A percentile compares a stretch with the other conserved stretches of the same genome.
These are phyloP conservation scores for Cyberlindnera sargentensis DNA, from an alignment of 805 yeast genomes.

Conservation along the genomic window DNA sequence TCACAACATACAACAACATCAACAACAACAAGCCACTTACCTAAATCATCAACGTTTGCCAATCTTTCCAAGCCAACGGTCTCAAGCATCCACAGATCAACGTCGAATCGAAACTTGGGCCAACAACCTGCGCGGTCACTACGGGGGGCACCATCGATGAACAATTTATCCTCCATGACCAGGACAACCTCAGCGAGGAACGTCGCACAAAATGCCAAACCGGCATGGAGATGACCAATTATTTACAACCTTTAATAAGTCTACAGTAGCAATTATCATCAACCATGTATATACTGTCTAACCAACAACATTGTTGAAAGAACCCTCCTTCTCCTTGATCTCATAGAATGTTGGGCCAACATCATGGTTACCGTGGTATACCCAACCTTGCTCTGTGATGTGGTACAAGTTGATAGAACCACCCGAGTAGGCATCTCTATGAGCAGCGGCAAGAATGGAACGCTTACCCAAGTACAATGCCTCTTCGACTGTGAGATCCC, in stretches of 20 bases:
- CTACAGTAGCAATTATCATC: no score
- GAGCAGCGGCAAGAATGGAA: constrained; percentile 94
- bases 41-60: constrained; percentile 15
- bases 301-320: constrained; percentile 70
- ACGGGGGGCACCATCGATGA: constrained; percentile 1
- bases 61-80: constrained; percentile 18
- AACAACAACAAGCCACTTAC: constrained; percentile 7
- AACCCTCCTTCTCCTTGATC: constrained; percentile 77
- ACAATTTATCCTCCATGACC: constrained; percentile 1
- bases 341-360: constrained; percentile 91
- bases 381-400: constrained; percentile 92
- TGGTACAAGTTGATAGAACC: constrained; percentile 93
- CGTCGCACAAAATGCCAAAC: constrained; percentile 6
- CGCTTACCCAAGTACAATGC: constrained; percentile 93
- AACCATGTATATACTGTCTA: not conserved
- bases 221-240: constrained; percentile 14
- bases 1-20: constrained; percentile 2
- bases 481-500: constrained; percentile 91
- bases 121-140: constrained; percentile 4
- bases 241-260: not conserved
- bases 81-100: constrained; percentile 17
- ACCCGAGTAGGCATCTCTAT: constrained; percentile 97
- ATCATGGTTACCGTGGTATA: constrained; percentile 89
- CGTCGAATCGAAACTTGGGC: constrained; percentile 10
- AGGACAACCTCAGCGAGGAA: constrained; percentile 7